Evolutionary conservation across 139 green algal genomes (phyloP), one percentile per base, ranked within the genome.

Genomic region (Nannochloris sp.): DNA sequence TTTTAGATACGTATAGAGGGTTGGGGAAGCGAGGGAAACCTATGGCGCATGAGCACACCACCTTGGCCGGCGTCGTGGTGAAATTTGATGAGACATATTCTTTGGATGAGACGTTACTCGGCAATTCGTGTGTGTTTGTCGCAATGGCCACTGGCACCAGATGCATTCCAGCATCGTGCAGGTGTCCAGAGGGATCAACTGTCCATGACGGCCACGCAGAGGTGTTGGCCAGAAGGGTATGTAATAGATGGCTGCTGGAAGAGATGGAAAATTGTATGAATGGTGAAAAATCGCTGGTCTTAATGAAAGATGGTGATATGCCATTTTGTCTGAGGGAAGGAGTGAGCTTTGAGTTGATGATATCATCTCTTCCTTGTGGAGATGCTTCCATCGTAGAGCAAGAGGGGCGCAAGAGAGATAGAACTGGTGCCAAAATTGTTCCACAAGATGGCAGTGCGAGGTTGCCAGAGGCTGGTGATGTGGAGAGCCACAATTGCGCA

Each of bases 171-270:
- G 81, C 43, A 23, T 40, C 44, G 17, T 53, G 63, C 29, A 48
- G 66, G 11, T 28, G 30, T 16, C 45, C 59, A 4, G 40, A 50
- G n/a, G 58, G 65, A 61, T 53, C 67, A 45, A 61, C 83, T 1
- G 11, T 95, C 0, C 78, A 91, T 61, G 88, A 95, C 77, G 81
- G 75, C 30, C 88, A 95, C 49, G 87, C 87, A 11, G 87, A 95
- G 69, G 81, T 76, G 1, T 36, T 92, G 11, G 79, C 84, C 14
- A 71, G 82, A 29, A 62, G 87, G 0, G 81, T 82, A 3, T 71
- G 92, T 31, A 51, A 88, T 56, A 46, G 63, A 3, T 94, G 87
- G 87, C 20, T 87, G 25, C 79, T 88, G 16, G 62, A 23, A 2
- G 80, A 92, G 66, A 56, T 79, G n/a, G 20, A 65, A 30, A 14